Conservation (phyloP, 1,139 yeast genomes). For the Spencermartinsiella ligniputridi region DNA sequence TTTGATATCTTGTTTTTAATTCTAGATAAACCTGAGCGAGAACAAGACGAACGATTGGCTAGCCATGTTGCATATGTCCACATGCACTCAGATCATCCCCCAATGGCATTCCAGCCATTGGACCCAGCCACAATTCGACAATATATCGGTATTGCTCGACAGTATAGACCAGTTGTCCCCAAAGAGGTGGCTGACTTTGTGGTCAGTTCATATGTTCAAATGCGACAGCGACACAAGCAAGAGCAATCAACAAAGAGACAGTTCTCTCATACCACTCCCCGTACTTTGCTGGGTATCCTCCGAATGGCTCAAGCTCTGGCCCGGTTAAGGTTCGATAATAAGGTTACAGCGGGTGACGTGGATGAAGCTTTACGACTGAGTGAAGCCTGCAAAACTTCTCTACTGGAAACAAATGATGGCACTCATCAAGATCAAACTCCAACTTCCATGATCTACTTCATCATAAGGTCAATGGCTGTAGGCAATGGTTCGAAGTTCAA, state of each 20-base stretch:
- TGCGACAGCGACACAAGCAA: constrained; percentile 85
- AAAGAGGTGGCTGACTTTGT: constrained; percentile 83
- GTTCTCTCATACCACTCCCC: constrained; percentile 89
- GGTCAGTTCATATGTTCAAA: constrained; percentile 78
- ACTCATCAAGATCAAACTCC: constrained; percentile 48
- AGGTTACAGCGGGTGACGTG: constrained; percentile 74
- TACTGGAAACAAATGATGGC: constrained; percentile 41
- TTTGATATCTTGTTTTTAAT: constrained; percentile 86
- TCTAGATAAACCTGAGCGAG: constrained; percentile 78
- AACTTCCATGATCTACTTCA: constrained; percentile 57
- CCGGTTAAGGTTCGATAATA: constrained; percentile 72
- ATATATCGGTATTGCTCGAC: constrained; percentile 81
- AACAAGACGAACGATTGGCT: constrained; percentile 80
- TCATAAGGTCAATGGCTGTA: constrained; percentile 50
- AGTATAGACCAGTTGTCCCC: constrained; percentile 83
- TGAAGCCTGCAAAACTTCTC: constrained; percentile 80
- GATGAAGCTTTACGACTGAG: constrained; percentile 91
- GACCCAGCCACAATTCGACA: constrained; percentile 81
- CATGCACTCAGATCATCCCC: constrained; percentile 86
- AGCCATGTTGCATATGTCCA: constrained; percentile 94
- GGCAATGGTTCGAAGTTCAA: constrained; percentile 42
- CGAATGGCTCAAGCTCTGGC: constrained; percentile 96
- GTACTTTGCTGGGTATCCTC: constrained; percentile 86
- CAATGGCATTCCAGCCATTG: constrained; percentile 66
- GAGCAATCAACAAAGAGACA: constrained; percentile 75